Evolutionary conservation across 2,329 filamentous ascomycete genomes (phyloP).

Genomic region (Cytospora schulzeri): DNA sequence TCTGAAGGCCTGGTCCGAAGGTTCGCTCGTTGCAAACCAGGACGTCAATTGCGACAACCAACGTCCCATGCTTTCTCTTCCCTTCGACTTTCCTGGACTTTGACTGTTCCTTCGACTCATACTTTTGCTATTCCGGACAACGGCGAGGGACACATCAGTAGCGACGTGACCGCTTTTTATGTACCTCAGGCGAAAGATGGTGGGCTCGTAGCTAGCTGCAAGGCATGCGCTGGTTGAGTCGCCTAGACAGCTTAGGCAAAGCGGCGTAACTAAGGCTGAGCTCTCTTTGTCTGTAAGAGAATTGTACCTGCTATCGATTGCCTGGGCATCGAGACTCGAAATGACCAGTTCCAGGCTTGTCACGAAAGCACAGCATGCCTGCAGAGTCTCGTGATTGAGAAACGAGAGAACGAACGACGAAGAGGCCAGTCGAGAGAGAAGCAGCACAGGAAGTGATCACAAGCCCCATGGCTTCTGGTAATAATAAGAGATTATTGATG

Average conservation of each 20-base stretch:
- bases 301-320: neutral
- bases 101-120: slow-evolving; percentile 8
- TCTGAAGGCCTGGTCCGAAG: slow-evolving; percentile 52
- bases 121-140: neutral
- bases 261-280: neutral
- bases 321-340: neutral
- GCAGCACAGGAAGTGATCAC: neutral
- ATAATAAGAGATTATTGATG: neutral
- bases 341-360: neutral
- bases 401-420: neutral
- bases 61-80: slow-evolving; percentile 35
- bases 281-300: neutral
- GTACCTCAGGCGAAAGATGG: neutral
- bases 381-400: neutral
- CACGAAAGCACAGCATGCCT: neutral
- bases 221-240: neutral
- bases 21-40: slow-evolving; percentile 53
- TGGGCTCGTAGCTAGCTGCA: neutral
- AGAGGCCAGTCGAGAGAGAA: neutral
- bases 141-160: neutral
- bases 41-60: slow-evolving; percentile 50
- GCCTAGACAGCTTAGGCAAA: neutral
- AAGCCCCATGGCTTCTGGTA: neutral
- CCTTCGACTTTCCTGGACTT: slow-evolving; percentile 30
- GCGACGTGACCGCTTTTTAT: neutral